These are phyloP conservation scores for Blastobotrys robertii DNA, from an alignment of 805 yeast species.

Conservation along the genomic window DNA sequence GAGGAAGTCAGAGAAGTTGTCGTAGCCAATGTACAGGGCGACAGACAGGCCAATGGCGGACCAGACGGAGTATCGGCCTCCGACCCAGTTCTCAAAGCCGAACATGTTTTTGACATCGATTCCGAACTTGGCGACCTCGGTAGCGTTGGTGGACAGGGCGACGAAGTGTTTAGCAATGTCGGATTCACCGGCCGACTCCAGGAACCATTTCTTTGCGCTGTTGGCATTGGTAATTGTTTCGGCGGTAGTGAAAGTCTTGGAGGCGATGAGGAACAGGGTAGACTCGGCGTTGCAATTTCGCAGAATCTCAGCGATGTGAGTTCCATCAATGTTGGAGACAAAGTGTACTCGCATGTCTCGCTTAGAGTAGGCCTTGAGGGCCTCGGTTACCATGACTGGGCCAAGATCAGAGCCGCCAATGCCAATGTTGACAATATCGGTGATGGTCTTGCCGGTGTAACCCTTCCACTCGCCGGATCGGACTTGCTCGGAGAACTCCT, in stretches of 20 bases:
- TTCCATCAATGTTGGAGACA: constrained; percentile 98
- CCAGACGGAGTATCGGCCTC: constrained; percentile 99
- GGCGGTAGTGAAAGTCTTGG: constrained; percentile 98
- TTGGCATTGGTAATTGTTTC: constrained; percentile 96
- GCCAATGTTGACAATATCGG: constrained; percentile 94
- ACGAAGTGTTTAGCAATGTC: constrained; percentile 96
- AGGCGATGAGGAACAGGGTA: constrained; percentile 76
- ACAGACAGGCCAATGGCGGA: constrained; percentile 96
- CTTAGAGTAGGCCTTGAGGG: constrained; percentile 80
- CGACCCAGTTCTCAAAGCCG: constrained; percentile 98
- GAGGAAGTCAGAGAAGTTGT: constrained; percentile 83
- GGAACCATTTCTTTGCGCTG: constrained; percentile 92
- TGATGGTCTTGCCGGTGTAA: constrained; percentile 88
- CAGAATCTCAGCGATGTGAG: constrained; percentile 88
- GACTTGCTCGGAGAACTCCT: constrained; percentile 82
- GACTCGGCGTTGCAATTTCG: constrained; percentile 77
- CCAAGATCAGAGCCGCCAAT: constrained; percentile 99
- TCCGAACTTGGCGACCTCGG: constrained; percentile 89
- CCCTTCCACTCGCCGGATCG: constrained; percentile 96
- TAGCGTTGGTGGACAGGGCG: constrained; percentile 89
- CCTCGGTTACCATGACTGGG: constrained; percentile 99
- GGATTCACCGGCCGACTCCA: constrained; percentile 56
- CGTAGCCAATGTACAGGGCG: constrained; percentile 90
- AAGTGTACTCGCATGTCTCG: constrained; percentile 68
- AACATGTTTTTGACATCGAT: constrained; percentile 97